These are phyloP conservation scores for Fulvia fulva DNA, from an alignment of 2,329 filamentous ascomycete species.

Conservation along the genomic window DNA sequence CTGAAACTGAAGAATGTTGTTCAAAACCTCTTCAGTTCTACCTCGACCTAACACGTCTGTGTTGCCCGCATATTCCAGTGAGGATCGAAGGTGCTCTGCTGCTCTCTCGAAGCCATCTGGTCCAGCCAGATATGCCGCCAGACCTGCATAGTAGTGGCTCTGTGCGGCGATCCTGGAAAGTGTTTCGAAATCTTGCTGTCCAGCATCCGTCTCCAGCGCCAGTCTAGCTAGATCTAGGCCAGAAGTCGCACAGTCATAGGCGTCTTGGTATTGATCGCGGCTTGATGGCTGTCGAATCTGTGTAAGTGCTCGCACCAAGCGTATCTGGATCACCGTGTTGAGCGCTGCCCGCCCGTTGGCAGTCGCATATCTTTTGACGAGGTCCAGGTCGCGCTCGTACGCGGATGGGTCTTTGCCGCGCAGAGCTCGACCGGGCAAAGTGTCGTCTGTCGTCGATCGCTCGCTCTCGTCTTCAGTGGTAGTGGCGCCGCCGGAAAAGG, in stretches of 20 bases:
- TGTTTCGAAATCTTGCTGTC: neutral
- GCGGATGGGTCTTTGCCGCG: neutral
- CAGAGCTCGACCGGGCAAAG: neutral
- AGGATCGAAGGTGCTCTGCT: neutral
- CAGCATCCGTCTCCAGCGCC: neutral
- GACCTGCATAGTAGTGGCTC: neutral
- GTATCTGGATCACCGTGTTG: neutral
- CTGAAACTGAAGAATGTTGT: neutral
- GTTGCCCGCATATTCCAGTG: neutral
- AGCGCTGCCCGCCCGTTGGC: neutral
- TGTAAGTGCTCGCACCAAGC: neutral
- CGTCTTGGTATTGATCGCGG: neutral
- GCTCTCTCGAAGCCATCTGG: neutral
- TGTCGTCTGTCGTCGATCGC: no score
- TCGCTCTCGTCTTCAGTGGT: neutral
- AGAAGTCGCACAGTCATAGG: neutral
- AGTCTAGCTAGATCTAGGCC: neutral
- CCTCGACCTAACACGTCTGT: neutral
- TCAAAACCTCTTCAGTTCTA: neutral
- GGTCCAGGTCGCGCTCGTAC: neutral
- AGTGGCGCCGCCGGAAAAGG: no score
- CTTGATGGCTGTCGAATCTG: neutral
- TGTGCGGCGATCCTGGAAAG: neutral
- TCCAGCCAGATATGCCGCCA: neutral
- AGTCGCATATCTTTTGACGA: neutral